These are phyloP conservation scores for Hanseniaspora sp. DNA, from an alignment of 1,139 yeast genomes.

Conservation along the genomic window DNA sequence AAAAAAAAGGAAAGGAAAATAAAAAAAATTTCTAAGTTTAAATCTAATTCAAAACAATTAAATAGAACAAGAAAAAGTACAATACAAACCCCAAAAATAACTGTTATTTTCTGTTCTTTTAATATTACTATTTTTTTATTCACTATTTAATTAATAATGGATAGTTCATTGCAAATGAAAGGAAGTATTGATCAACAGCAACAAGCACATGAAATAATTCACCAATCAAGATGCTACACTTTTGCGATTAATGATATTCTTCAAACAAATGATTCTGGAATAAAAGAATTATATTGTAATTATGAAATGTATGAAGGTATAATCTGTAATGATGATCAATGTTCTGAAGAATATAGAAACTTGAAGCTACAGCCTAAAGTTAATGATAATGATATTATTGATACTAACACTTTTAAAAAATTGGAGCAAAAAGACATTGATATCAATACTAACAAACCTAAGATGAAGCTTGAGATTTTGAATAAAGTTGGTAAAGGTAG, in stretches of 20 bases:
- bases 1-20: too few species aligned
- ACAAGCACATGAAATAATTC: background rate
- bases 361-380: background rate
- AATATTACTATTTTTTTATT: too few species aligned
- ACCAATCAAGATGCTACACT: conserved; percentile 13
- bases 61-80: too few species aligned
- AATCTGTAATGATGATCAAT: conserved; percentile 10
- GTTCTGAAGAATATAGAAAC: conserved; percentile 1
- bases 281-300: conserved; percentile 8
- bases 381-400: background rate
- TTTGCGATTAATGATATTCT: conserved; percentile 4
- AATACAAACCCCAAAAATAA: too few species aligned
- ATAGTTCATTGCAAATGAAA: background rate
- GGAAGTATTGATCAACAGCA: background rate
- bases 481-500: conserved; percentile 93
- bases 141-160: background rate
- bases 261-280: background rate
- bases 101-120: too few species aligned
- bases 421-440: background rate
- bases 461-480: conserved; percentile 66
- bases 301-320: conserved; percentile 13
- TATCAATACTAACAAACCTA: conserved; percentile 21
- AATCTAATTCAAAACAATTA: too few species aligned
- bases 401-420: background rate
- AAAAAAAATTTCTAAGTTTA: too few species aligned